Base-by-base conservation (phyloP, 345 rosid genomes). In the Reutealis trisperma region DNA sequence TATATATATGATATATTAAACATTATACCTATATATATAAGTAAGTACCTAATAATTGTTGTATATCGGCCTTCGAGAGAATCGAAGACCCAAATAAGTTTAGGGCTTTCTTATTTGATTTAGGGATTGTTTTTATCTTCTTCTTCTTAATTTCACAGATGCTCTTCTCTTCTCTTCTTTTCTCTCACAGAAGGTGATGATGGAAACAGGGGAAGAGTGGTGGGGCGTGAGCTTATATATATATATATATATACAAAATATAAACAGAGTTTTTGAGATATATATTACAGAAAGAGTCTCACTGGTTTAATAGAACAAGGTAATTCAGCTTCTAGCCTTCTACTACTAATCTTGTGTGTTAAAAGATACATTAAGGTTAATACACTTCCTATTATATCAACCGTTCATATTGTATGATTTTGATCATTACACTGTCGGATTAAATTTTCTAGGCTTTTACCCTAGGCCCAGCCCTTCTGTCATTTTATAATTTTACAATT, bases 41-140 rank as follows among this genome's bases (percentile, higher is more conserved):
- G 79, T 64, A 65, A 58, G 79, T 68, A 76, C 79, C 79, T 58
- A 57, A 64, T 5, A 41, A 65, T 73, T 42, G 61, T 51, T 78
- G 75, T 51, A 58, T 59, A 79, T 73, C 77, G 75, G 83, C 73
- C 85, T 82, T 62, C 75, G 81, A 79, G 65, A 54, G 75, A 62
- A 62, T 62, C 82, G 82, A 85, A 85, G 74, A 82, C 81, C 79
- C 64, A 74, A 61, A 64, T 58, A n/a, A 32, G 76, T 67, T 45
- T 47, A 47, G 51, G 51, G 51, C 0, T 51, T 61, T 15, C 13
- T 5, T 2, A 27, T 6, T 42, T 21, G 58, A 62, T 9, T 51
- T 73, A 70, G 78, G 80, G 79, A 42, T 68, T 78, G 49, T 19
- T 66, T 37, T 37, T 37, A 37, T 37, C 41, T 4, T 37, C 41